These are phyloP conservation scores for Clarireedia hainanense DNA, from an alignment of 2,329 filamentous ascomycete species.

Conservation along the genomic window DNA sequence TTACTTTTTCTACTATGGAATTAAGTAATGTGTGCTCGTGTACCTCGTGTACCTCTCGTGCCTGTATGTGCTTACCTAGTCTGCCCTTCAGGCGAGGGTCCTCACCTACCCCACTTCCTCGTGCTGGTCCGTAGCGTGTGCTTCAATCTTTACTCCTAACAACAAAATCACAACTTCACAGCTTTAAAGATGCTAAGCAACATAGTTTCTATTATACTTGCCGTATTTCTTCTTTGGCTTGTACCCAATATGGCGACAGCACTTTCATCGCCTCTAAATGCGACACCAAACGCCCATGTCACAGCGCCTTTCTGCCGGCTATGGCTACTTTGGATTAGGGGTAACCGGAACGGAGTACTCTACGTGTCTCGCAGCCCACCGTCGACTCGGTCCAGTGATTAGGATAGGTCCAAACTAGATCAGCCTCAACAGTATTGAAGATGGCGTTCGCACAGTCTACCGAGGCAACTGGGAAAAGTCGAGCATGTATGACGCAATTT, in stretches of 20 bases:
- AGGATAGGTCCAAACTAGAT: not conserved
- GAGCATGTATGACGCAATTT: not conserved
- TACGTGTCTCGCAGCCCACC: not conserved
- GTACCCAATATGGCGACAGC: not conserved
- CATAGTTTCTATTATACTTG: not conserved
- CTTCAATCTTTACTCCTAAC: too few species aligned
- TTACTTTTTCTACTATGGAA: too few species aligned
- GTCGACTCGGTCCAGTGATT: not conserved
- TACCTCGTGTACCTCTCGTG: too few species aligned
- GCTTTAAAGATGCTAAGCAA: not conserved
- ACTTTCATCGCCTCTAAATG: not conserved
- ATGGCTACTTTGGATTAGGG: not conserved
- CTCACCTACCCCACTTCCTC: too few species aligned
- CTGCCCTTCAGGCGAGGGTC: too few species aligned
- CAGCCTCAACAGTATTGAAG: constrained; percentile 1
- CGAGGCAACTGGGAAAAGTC: not conserved
- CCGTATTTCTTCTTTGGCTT: not conserved
- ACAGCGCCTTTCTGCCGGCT: not conserved
- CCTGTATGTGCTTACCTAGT: too few species aligned
- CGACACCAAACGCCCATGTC: not conserved
- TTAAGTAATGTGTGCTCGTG: too few species aligned
- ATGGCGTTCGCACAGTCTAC: not conserved
- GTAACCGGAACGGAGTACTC: not conserved
- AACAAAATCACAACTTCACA: too few species aligned
- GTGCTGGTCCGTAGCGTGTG: too few species aligned